Evolutionary conservation across 2,329 filamentous ascomycete genomes (phyloP).

Genomic region (Seiridium cupressi): DNA sequence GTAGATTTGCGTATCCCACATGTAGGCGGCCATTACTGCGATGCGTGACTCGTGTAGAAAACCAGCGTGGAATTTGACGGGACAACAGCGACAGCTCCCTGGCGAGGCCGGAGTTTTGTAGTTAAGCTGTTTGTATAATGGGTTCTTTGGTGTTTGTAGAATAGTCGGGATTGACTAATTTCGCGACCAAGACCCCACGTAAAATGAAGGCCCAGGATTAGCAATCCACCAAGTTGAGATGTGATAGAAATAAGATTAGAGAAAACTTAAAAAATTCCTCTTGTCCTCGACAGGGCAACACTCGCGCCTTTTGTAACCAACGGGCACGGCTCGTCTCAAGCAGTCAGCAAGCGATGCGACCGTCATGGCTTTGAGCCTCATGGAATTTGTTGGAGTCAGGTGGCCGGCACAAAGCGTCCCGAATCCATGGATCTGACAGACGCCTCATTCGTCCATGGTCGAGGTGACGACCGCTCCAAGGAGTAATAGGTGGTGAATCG

Average conservation of each 20-base stretch:
- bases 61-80: too few relatives aligned
- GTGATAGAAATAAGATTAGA: constrained; percentile 3
- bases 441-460: background rate
- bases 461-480: background rate
- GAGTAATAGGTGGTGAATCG: background rate
- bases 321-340: background rate
- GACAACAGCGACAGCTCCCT: background rate
- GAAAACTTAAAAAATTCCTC: background rate
- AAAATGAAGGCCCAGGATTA: background rate
- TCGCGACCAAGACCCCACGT: background rate
- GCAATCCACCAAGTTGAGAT: background rate
- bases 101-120: background rate
- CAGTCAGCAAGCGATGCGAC: background rate
- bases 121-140: background rate
- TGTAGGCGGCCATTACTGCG: constrained; percentile 19
- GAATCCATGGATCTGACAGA: background rate
- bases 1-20: constrained; percentile 28
- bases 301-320: constrained; percentile 1
- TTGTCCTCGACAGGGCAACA: background rate
- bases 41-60: too few relatives aligned
- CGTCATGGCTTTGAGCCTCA: background rate
- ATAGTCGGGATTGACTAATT: background rate
- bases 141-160: background rate
- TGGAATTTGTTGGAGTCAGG: background rate
- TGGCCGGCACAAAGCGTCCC: background rate